Evolutionary conservation across 2,329 filamentous ascomycete species (phyloP), one percentile per base, ranked within the genome.

Genomic region (Zasmidium cellare): DNA sequence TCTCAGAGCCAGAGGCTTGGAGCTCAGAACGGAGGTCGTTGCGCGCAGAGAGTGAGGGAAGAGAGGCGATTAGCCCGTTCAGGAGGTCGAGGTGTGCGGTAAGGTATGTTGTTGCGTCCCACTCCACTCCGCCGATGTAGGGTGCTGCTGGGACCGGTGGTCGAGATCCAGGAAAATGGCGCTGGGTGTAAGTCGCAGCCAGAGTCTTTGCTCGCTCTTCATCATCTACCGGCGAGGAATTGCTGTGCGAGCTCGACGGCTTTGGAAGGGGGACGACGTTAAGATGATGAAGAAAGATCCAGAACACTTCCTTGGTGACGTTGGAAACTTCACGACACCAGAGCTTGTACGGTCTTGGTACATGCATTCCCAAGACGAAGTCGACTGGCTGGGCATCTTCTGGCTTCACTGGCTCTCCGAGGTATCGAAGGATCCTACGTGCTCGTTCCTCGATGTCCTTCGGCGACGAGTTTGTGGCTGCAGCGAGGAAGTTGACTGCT

Each of bases 301-400:
- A 99, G 73, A 99, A 99, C 24, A 97, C 93, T 74, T 99, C 93
- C 74, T 97, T 97, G 45, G 92, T 96, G 49, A 97, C 93, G 67
- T 90, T 92, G 59, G 88, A 87, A 18, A 93, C 86, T 76, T 99
- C 94, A 74, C 92, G 94, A 76, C 88, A 91, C 93, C 93, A 99
- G 2, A 96, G 84, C 31, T 91, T 89, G 74, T 97, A 99, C 0
- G 93, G 93, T 0, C 93, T 85, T 51, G 91, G 85, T 35, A 88
- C 87, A 66, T 90, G 88, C 86, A 97, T 97, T 60, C 92, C 90
- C 20, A 93, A 79, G 48, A 97, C 92, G 72, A 97, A 97, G 2
- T 87, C 87, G 7, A 96, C 79, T 0, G 92, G 91, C 19, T 87
- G 85, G 60, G 88, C 84, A 3, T 88, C 86, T 66, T 93, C 91